Evolutionary conservation across 352 stramenopile genomes (phyloP).

Genomic region (Pelagophyceae sp.): DNA sequence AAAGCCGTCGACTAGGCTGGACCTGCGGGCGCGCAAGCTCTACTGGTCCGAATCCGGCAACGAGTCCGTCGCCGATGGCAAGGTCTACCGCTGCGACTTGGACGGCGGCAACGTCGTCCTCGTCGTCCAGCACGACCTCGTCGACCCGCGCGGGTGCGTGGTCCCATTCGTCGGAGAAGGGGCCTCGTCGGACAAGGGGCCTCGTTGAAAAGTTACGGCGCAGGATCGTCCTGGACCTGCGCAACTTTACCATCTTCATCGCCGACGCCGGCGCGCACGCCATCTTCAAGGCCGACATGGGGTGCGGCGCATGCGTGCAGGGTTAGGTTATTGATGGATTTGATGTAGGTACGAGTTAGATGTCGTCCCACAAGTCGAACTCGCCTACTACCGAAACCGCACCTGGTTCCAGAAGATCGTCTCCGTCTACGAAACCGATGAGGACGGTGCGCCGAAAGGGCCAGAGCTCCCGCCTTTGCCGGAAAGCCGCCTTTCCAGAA

Average conservation of each 20-base stretch:
- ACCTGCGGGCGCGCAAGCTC: constrained; percentile 21
- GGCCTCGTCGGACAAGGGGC: too few relatives aligned
- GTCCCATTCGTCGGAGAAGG: too few relatives aligned
- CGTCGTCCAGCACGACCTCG: constrained; percentile 15
- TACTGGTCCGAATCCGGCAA: constrained; percentile 25
- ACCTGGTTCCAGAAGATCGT: constrained; percentile 9
- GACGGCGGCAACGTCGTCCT: constrained; percentile 20
- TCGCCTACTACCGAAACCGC: constrained; percentile 6
- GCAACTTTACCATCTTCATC: constrained; percentile 13
- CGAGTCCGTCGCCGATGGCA: constrained; percentile 20
- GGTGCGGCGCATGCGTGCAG: background rate
- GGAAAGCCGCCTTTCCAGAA: too few relatives aligned
- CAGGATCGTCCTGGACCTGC: constrained; percentile 5
- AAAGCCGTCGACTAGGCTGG: too few relatives aligned
- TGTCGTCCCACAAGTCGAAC: background rate
- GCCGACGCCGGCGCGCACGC: background rate
- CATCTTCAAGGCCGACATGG: constrained; percentile 17
- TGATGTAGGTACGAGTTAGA: background rate
- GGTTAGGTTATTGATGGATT: too few relatives aligned
- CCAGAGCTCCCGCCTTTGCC: too few relatives aligned
- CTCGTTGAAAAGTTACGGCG: too few relatives aligned
- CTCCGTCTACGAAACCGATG: background rate
- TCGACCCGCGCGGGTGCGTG: constrained; percentile 15
- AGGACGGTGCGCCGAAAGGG: background rate
- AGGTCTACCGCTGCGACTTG: constrained; percentile 22